Base-by-base conservation (phyloP, 116 monocot species). In the Cymodocea nodosa region DNA sequence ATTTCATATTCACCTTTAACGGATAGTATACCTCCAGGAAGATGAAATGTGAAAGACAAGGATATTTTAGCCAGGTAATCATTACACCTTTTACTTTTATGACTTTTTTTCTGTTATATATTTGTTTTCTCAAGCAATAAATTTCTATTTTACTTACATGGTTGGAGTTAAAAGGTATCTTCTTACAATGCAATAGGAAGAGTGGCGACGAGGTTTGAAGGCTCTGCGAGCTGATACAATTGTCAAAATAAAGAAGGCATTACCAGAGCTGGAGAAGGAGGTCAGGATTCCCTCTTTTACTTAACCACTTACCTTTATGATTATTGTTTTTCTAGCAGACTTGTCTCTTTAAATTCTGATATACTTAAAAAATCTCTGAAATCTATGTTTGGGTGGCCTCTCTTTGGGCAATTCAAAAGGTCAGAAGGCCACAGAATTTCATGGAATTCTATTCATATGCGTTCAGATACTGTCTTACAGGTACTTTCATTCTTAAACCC, bases 121-220 rank as follows among this genome's bases (percentile, higher is more conserved):
- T 20, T 18, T 65, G 65, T 20, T 50, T 20, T 36, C 34, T 40
- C 18, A 40, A 37, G 10, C 34, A 15, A 50, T 30, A 60, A 44
- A 20, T 23, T 15, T 18, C 15, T 44, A 24, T 57, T 18, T 50
- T 15, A 17, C 15, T 23, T 44, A 58, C 10, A 30, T 67, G 18
- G 11, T 44, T 44, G 44, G 16, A 40, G 9, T 35, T 63, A 16
- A 35, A 37, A 30, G 3, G 30, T 44, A 39, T 63, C 2, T 37
- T 55, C 30, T 55, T n/a, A n/a, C 5, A 44, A 44, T 44, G 44
- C 9, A 15, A 77, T 72, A 97, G 97, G 91, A 97, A 70, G 97
- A 97, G 74, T 97, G 97, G 97, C 68, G 88, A 71, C 73, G 79
- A 49, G 97, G 91, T 49, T 70, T 97, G 36, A 87, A 85, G 75